Base-by-base conservation (phyloP, 352 stramenopile species). In the Globisporangium paroecandrum region DNA sequence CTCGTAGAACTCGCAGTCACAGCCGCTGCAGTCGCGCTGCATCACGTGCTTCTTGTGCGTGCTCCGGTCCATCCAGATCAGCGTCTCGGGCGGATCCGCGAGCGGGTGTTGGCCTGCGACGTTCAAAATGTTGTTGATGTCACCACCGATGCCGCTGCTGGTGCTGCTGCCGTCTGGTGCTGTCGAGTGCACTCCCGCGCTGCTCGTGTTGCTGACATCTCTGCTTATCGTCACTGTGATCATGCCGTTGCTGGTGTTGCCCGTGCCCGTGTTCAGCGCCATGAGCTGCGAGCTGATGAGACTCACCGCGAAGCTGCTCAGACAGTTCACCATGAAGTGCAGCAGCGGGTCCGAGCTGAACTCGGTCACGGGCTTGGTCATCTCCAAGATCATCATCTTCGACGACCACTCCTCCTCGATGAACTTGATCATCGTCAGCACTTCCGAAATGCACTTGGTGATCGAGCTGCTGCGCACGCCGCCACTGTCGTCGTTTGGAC, bases 361-460 rank as follows among this genome's bases (percentile, higher is more conserved):
- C 56, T 86, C 78, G 18, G 77, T 82, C 70, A 89, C 72, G 9
- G 81, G 83, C 64, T 88, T 89, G 22, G 81, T 91, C 72, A 91
- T 80, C 70, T 91, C 83, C 3, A 91, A 67, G 46, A 91, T 89
- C 59, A 88, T 64, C 73, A 90, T 80, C 74, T 89, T 91, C 8
- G 83, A 78, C 29, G 78, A 81, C 83, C 83, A 91, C 67, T 91
- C 83, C 34, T 84, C 75, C 65, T 90, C 83, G 29, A 89, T 77
- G 47, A 87, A 88, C 57, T 82, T 82, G 64, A 90, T 77, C 78
- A 81, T 85, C 22, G 74, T 83, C 57, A 91, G 67, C 46, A 91
- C 74, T 57, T 90, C 83, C 41, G 78, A 81, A 46, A 83, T 85
- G 64, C 77, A 83, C 65, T 88, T 82, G 3, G 77, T 75, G 64